Base-by-base conservation (phyloP, 1,284 basidiomycete species). In the Tetrapyrgos nigripes region DNA sequence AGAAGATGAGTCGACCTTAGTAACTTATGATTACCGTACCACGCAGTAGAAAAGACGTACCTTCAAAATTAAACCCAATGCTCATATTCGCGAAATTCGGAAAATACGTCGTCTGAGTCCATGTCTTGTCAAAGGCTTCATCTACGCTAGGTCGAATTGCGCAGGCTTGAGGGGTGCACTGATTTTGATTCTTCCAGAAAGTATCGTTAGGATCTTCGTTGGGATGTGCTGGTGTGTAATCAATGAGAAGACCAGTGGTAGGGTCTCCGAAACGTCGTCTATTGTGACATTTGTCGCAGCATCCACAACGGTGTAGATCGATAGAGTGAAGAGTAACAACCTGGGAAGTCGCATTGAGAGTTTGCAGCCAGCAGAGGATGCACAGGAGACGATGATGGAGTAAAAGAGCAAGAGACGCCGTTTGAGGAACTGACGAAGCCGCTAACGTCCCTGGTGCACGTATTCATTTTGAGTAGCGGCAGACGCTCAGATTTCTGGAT, bases 61-160 rank as follows among this genome's bases (percentile, higher is more conserved):
- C 63, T 17, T 44, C 58, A 40, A 65, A 65, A 33, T 43, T 45
- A 28, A 65, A 54, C 26, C 35, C 58, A 11, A 55, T 26, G 8
- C 62, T 63, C 29, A 65, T 57, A 19, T 62, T 60, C 13, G 53
- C 47, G 28, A 59, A 23, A 13, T 45, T 40, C 11, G 55, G 50
- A 10, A 56, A 50, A 52, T 63, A 65, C 35, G 49, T 26, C 3
- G 62, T 60, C 6, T 55, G 57, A 19, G 53, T 63, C 62, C 62
- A 65, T 2, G 64, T 65, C 28, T 60, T 40, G 31, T 65, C 57
- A 24, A 58, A 52, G 3, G 62, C 19, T 11, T 40, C 35, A 14
- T 9, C 35, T 11, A 58, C 47, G 47, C 59, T 45, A 6, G 64
- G 64, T n/a, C 57, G 57, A 46, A 53, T 49, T n/a, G 37, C 33